A percentile compares a stretch with the other conserved stretches of the same genome.
Conservation (phyloP, 371 early-diverging fungal genomes). For the Syncephalis fuscata region DNA sequence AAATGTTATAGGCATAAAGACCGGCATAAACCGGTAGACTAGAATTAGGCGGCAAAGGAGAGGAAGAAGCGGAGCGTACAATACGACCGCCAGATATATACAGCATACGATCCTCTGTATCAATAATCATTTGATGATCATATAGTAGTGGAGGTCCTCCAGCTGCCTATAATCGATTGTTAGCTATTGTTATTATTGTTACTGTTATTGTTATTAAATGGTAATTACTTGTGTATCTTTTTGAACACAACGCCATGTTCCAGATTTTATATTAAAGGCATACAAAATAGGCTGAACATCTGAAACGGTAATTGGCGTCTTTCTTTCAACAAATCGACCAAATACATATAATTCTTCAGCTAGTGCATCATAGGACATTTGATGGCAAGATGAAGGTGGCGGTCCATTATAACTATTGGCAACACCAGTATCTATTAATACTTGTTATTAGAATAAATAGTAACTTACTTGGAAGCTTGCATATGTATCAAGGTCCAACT, state of each 20-base stretch:
- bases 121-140: slow-evolving; percentile 91
- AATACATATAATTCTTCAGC: slow-evolving; percentile 58
- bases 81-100: slow-evolving; percentile 87
- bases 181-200: too few relatives aligned
- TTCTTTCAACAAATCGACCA: slow-evolving; percentile 75
- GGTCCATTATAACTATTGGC: slow-evolving; percentile 63
- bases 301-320: slow-evolving; percentile 10
- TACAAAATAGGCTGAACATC: too few relatives aligned
- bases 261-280: too few relatives aligned
- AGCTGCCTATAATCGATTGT: slow-evolving; percentile 19
- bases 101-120: slow-evolving; percentile 39
- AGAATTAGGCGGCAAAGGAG: slow-evolving; percentile 19
- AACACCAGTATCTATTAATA: background rate
- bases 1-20: slow-evolving; percentile 61
- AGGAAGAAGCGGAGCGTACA: slow-evolving; percentile 28
- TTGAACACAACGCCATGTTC: too few relatives aligned
- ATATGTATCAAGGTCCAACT: slow-evolving; percentile 57
- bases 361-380: slow-evolving; percentile 70
- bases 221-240: too few relatives aligned
- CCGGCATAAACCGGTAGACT: slow-evolving; percentile 61
- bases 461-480: slow-evolving; percentile 45
- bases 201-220: too few relatives aligned
- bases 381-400: slow-evolving; percentile 80
- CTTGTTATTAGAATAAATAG: background rate
- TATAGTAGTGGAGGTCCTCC: slow-evolving; percentile 81